These are phyloP conservation scores for Byssoonygena ceratinophila DNA, from an alignment of 2,329 filamentous ascomycete species.

Conservation along the genomic window DNA sequence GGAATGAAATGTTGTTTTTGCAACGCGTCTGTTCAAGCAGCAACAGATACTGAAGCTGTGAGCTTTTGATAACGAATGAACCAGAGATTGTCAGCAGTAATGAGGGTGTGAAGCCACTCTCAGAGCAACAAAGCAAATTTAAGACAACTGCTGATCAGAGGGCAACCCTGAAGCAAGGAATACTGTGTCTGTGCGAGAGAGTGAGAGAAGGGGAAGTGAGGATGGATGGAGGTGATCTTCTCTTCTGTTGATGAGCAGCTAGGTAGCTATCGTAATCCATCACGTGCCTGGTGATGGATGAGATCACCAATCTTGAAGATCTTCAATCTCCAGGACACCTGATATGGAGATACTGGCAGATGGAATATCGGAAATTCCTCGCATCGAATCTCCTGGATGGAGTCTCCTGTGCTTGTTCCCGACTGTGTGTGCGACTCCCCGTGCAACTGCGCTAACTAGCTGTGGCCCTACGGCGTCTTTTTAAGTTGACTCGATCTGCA, in stretches of 20 bases:
- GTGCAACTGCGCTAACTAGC: neutral
- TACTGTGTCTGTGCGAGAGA: neutral
- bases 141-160: neutral
- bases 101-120: neutral
- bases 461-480: conserved; percentile 5
- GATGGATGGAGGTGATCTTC: neutral
- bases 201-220: neutral
- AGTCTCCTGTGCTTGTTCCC: neutral
- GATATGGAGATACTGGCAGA: too few relatives aligned
- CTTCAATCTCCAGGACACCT: neutral
- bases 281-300: conserved; percentile 8
- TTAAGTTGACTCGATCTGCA: conserved; percentile 4
- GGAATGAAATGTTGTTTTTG: neutral
- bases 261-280: conserved; percentile 6
- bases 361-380: too few relatives aligned
- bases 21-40: conserved; percentile 1
- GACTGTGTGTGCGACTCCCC: neutral
- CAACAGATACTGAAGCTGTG: neutral
- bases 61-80: neutral
- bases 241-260: neutral
- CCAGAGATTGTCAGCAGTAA: neutral
- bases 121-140: neutral
- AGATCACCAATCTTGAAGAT: conserved; percentile 6
- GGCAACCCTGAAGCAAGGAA: neutral
- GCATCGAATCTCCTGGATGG: too few relatives aligned